Evolutionary conservation across 805 yeast species (phyloP), one percentile per base, ranked within the genome.

Genomic region (Alloascoidea hylecoeti): DNA sequence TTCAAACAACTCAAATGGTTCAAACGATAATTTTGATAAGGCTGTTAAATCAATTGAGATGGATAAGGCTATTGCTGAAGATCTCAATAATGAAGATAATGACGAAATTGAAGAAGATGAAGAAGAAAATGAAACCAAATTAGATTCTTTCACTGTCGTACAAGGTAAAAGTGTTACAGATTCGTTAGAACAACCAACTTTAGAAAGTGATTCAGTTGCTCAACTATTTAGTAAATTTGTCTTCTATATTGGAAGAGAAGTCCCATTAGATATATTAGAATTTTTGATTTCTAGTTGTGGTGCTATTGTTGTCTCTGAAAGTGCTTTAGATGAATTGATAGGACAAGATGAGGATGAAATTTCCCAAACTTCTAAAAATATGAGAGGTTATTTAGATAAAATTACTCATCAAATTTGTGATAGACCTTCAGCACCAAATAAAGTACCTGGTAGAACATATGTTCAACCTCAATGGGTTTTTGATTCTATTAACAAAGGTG

Each of bases 391-490:
- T 52, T 63, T 84, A 40, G 64, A 74, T 18, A 61, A 67, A 37
- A 73, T 92, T 37, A 92, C 98, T 13, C 98, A 92, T 58, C 97
- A 89, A 60, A 79, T 92, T 48, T 78, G 79, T 45, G 98, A 92
- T 60, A 77, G 98, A 59, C 97, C 98, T 18, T 77, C 75, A 50
- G 58, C 89, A 34, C 55, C 68, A 18, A 68, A 73, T 45, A 83
- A 78, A 55, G 84, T 86, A 34, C 80, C 85, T 43, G 96, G 96
- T 38, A 75, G 97, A 65, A 83, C 94, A 0, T 92, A 92, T 53
- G 58, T 89, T 36, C 98, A 92, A 63, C 98, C 98, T 15, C 98
- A 92, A 66, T 92, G 98, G 98, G 68, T 92, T 18, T 88, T 92
- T 56, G 98, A 92, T 57, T 78, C 80, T 51, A 63, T 92, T 43